Percentiles rank a stretch among this genome's conserved stretches.
These are phyloP conservation scores for Karstenula rhodostoma DNA, from an alignment of 2,329 filamentous ascomycete species.

Conservation along the genomic window DNA sequence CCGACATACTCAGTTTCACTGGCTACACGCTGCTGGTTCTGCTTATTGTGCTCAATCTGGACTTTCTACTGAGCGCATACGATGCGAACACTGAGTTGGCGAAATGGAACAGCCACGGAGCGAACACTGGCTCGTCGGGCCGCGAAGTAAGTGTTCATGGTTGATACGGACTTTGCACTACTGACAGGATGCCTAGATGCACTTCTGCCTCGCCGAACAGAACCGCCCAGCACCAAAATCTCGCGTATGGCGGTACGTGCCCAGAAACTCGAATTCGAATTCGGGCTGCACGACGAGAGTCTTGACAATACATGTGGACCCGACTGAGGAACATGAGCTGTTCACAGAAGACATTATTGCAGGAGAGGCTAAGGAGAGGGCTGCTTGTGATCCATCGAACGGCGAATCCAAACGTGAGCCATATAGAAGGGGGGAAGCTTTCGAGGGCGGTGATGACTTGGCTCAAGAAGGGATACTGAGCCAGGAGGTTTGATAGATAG, in stretches of 20 bases:
- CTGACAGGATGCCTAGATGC: constrained; percentile 21
- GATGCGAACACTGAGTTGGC: background rate
- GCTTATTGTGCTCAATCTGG: constrained; percentile 16
- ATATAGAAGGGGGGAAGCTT: too few relatives aligned
- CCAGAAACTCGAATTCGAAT: background rate
- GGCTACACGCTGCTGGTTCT: constrained; percentile 15
- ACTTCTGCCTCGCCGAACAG: constrained; percentile 27
- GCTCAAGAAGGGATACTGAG: constrained; percentile 19
- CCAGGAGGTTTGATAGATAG: background rate
- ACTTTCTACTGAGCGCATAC: constrained; percentile 13
- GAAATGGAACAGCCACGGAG: background rate
- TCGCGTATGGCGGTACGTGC: constrained; percentile 28
- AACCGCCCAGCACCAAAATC: constrained; percentile 27
- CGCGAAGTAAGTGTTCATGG: background rate
- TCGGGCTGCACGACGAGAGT: constrained; percentile 21
- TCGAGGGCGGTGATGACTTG: constrained; percentile 15
- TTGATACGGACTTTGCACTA: background rate
- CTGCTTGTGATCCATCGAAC: background rate
- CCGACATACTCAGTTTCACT: background rate
- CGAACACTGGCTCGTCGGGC: background rate
- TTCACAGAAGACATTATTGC: constrained; percentile 19
- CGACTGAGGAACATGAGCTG: constrained; percentile 22
- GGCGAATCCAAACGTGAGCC: background rate
- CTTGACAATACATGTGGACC: constrained; percentile 15
- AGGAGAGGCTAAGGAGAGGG: background rate